Evolutionary conservation across 345 rosid species (phyloP).

Genomic region (Limnanthes douglasii): DNA sequence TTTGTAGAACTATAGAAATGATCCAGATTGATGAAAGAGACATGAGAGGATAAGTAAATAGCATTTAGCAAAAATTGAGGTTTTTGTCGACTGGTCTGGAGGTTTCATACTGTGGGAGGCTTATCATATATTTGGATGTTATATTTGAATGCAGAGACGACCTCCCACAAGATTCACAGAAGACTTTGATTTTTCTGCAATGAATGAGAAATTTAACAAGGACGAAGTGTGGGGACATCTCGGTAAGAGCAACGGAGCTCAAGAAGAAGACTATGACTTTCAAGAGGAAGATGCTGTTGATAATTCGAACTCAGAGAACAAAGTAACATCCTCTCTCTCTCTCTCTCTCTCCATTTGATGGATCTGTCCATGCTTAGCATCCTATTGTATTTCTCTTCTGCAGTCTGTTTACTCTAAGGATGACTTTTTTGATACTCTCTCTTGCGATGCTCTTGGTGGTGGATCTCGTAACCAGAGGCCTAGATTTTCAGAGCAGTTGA

Average conservation of each 20-base stretch:
- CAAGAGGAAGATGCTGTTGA: constrained; percentile 33
- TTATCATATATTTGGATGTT: no score
- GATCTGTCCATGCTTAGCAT: no score
- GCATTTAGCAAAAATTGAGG: no score
- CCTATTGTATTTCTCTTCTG: constrained; percentile 3
- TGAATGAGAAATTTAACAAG: constrained; percentile 94
- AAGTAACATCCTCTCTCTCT: neutral
- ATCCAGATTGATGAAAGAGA: no score
- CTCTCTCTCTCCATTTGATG: constrained; percentile 1
- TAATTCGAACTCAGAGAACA: constrained; percentile 4
- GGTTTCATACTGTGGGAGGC: no score
- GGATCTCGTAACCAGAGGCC: constrained; percentile 56
- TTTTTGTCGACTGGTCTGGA: no score
- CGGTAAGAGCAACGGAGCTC: constrained; percentile 52
- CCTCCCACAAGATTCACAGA: constrained; percentile 69
- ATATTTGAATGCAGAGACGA: no score
- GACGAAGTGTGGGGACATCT: constrained; percentile 97
- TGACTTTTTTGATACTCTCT: constrained; percentile 84
- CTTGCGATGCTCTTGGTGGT: constrained; percentile 29
- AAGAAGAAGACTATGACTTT: constrained; percentile 40
- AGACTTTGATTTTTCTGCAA: constrained; percentile 83
- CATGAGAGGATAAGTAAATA: no score
- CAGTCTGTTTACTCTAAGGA: constrained; percentile 86
- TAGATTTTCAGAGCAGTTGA: constrained; percentile 74
- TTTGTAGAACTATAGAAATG: no score